Percentiles rank a stretch among this genome's conserved stretches.
Conservation (phyloP, 805 yeast genomes). For the Metschnikowia bowlesiae region DNA sequence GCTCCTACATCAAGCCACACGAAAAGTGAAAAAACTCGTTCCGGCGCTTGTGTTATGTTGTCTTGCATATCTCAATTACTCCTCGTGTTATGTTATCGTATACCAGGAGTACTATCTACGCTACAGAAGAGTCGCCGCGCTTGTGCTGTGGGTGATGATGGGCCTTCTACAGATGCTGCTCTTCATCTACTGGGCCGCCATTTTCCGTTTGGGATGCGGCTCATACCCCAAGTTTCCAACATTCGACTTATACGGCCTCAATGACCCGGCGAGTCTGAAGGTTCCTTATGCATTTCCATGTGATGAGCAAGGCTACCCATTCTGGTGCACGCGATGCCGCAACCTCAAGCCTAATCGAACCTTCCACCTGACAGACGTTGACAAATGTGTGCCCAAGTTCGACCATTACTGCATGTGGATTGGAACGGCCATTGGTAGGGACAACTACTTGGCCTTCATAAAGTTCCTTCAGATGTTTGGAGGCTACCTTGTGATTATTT, state of each 20-base stretch:
- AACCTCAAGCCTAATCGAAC: conserved; percentile 63
- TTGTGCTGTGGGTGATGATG: conserved; percentile 13
- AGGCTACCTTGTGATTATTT: conserved; percentile 27
- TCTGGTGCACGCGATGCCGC: conserved; percentile 67
- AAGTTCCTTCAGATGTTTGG: conserved; percentile 43
- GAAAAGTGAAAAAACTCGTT: not conserved
- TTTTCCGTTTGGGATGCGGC: conserved; percentile 59
- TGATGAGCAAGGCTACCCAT: conserved; percentile 69
- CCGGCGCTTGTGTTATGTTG: conserved; percentile 7
- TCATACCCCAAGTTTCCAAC: conserved; percentile 33
- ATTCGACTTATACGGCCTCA: conserved; percentile 23
- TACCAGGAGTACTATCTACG: conserved; percentile 9
- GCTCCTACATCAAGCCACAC: not conserved
- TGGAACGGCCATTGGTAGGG: conserved; percentile 65
- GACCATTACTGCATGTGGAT: conserved; percentile 86
- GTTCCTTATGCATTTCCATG: conserved; percentile 64
- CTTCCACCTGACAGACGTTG: conserved; percentile 59
- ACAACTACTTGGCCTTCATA: conserved; percentile 58
- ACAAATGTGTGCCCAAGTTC: conserved; percentile 62
- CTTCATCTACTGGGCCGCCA: conserved; percentile 40
- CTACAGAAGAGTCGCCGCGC: conserved; percentile 11
- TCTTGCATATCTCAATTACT: conserved; percentile 12
- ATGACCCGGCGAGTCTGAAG: conserved; percentile 19
- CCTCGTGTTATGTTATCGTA: conserved; percentile 13
- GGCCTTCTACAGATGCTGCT: conserved; percentile 6